Evolutionary conservation across 371 early-diverging fungal genomes (phyloP).

Genomic region (Mucor mucedo): DNA sequence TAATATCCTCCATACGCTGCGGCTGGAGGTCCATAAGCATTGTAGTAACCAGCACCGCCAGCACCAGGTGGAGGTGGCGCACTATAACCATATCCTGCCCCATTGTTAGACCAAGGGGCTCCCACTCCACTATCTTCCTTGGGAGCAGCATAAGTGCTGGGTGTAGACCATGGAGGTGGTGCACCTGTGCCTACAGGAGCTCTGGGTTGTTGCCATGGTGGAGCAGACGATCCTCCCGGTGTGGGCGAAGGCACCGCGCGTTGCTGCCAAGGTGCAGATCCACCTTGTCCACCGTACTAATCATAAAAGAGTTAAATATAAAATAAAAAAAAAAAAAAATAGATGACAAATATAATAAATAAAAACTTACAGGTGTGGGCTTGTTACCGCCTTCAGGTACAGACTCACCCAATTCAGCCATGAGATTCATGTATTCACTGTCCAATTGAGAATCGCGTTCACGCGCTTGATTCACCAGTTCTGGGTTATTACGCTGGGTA

Average conservation of each 20-base stretch:
- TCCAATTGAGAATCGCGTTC: conserved; percentile 87
- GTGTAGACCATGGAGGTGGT: conserved; percentile 28
- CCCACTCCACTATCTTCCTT: not conserved
- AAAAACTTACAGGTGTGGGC: conserved; percentile 13
- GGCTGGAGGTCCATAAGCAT: conserved; percentile 27
- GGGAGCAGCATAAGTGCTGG: conserved; percentile 12
- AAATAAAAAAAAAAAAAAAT: conserved; percentile 21
- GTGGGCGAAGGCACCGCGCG: conserved; percentile 25
- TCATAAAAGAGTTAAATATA: conserved; percentile 1
- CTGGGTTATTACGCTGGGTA: conserved; percentile 79
- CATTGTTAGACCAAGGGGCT: conserved; percentile 6
- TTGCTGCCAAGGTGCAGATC: conserved; percentile 63
- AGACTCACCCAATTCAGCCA: conserved; percentile 88
- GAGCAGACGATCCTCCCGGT: conserved; percentile 17
- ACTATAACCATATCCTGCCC: not conserved
- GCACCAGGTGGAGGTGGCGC: conserved; percentile 2
- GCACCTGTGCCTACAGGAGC: conserved; percentile 21
- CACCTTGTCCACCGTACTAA: conserved; percentile 13
- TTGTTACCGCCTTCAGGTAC: conserved; percentile 44
- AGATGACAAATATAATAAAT: not conserved
- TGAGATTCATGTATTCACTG: conserved; percentile 84
- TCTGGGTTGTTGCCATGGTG: conserved; percentile 45
- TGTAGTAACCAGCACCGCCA: conserved; percentile 27
- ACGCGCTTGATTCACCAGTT: conserved; percentile 64
- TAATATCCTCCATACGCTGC: conserved; percentile 24